Conservation (phyloP, 2,329 filamentous ascomycete genomes). For the Fusarium devonianum region DNA sequence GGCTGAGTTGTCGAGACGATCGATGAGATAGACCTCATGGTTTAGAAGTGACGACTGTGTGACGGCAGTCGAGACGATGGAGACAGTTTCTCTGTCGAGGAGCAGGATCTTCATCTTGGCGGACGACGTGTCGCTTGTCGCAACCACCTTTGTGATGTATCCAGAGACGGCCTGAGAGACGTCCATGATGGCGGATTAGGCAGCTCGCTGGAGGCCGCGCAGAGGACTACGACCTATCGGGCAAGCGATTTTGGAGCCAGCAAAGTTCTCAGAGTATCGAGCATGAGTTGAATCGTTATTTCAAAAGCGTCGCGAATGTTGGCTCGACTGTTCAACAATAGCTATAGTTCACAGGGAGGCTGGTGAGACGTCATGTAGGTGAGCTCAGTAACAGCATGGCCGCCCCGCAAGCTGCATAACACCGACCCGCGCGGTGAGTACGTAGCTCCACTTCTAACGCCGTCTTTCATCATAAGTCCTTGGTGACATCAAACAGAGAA, state of each 20-base stretch:
- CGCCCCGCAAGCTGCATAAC: conserved; percentile 37
- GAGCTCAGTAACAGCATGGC: conserved; percentile 30
- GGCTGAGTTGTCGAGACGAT: conserved; percentile 87
- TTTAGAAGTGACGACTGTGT: conserved; percentile 94
- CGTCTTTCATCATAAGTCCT: conserved; percentile 19
- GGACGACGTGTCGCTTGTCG: conserved; percentile 70
- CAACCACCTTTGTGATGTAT: conserved; percentile 97
- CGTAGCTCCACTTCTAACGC: conserved; percentile 10
- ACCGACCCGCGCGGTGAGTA: background rate
- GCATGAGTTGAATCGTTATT: background rate
- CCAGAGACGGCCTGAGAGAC: conserved; percentile 90
- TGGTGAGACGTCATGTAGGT: conserved; percentile 25
- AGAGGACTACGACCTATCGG: background rate
- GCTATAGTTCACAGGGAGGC: conserved; percentile 22
- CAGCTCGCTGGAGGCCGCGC: conserved; percentile 21
- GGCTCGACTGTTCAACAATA: conserved; percentile 9
- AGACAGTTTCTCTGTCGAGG: conserved; percentile 90
- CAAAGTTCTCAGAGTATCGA: background rate
- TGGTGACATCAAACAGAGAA: conserved; percentile 26
- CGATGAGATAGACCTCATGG: conserved; percentile 97
- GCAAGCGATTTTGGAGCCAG: background rate
- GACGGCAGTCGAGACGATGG: conserved; percentile 92
- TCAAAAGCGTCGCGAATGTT: background rate
- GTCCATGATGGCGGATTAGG: conserved; percentile 72
- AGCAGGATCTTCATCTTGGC: conserved; percentile 98